These are phyloP conservation scores for Gossypium lobatum DNA, from an alignment of 441 rosid genomes.

Conservation along the genomic window DNA sequence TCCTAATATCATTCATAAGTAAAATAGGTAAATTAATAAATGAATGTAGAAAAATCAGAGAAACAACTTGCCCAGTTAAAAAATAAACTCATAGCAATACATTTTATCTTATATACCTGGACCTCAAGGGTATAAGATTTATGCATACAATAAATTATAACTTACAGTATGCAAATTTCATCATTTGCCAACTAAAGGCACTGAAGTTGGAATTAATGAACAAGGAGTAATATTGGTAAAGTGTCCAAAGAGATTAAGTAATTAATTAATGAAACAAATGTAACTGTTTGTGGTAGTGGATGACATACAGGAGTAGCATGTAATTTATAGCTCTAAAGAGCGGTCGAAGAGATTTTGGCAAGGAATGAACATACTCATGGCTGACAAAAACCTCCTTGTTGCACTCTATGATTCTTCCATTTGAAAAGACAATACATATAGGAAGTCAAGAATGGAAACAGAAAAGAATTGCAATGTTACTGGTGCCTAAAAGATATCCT, in stretches of 20 bases:
- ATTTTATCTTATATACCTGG: background rate
- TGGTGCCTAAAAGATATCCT: background rate
- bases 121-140: background rate
- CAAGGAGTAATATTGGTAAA: conserved; percentile 5
- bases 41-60: background rate
- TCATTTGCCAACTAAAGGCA: background rate
- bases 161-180: background rate
- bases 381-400: background rate
- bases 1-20: conserved; percentile 44
- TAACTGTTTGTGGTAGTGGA: background rate
- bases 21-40: background rate
- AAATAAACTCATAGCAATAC: background rate
- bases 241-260: background rate
- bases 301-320: background rate
- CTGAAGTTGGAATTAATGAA: background rate
- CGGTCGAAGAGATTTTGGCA: background rate
- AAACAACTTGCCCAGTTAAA: background rate
- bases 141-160: background rate
- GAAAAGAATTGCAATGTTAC: background rate
- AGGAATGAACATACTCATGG: background rate
- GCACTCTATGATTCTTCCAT: background rate
- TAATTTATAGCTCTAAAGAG: background rate
- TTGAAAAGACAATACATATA: background rate
- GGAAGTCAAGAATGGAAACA: background rate
- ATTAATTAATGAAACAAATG: background rate